Conservation (phyloP, 352 stramenopile species). For the Phytophthora chlamydospora region DNA sequence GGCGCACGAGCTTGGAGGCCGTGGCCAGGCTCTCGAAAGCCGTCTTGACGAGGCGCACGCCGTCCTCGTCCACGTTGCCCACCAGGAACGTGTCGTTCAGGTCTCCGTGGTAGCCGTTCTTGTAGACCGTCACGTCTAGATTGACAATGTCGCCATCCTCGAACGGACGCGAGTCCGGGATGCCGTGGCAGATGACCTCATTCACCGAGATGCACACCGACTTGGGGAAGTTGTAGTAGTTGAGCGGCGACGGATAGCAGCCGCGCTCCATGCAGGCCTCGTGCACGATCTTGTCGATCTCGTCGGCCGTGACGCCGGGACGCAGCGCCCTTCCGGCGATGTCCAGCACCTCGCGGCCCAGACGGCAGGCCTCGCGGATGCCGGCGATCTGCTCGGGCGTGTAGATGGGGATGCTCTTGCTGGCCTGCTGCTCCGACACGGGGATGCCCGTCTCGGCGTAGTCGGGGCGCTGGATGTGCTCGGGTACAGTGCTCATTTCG, state of each 20-base stretch:
- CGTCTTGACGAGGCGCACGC: slow-evolving; percentile 91
- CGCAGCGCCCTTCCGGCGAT: slow-evolving; percentile 89
- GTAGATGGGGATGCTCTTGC: slow-evolving; percentile 93
- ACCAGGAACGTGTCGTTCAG: slow-evolving; percentile 99
- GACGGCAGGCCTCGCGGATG: slow-evolving; percentile 92
- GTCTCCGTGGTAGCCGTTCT: slow-evolving; percentile 97
- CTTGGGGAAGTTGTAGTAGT: slow-evolving; percentile 99
- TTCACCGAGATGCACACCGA: slow-evolving; percentile 92
- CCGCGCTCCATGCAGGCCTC: slow-evolving; percentile 90
- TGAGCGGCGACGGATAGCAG: slow-evolving; percentile 98
- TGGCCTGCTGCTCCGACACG: slow-evolving; percentile 65
- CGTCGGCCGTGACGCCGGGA: slow-evolving; percentile 94
- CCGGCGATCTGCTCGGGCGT: slow-evolving; percentile 93
- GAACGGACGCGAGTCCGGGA: slow-evolving; percentile 96
- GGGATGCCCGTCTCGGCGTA: slow-evolving; percentile 90
- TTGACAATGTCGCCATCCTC: slow-evolving; percentile 98
- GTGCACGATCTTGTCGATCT: slow-evolving; percentile 97
- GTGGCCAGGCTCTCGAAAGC: slow-evolving; percentile 94
- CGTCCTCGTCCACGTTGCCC: slow-evolving; percentile 95
- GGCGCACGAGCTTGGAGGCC: slow-evolving; percentile 91
- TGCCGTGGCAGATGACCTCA: slow-evolving; percentile 97
- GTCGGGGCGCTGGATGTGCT: slow-evolving; percentile 86
- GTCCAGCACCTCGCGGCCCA: slow-evolving; percentile 95
- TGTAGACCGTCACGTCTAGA: slow-evolving; percentile 97
- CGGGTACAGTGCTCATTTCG: slow-evolving; percentile 74